Conservation (phyloP, 371 early-diverging fungal genomes). For the Mortierella sp. region DNA sequence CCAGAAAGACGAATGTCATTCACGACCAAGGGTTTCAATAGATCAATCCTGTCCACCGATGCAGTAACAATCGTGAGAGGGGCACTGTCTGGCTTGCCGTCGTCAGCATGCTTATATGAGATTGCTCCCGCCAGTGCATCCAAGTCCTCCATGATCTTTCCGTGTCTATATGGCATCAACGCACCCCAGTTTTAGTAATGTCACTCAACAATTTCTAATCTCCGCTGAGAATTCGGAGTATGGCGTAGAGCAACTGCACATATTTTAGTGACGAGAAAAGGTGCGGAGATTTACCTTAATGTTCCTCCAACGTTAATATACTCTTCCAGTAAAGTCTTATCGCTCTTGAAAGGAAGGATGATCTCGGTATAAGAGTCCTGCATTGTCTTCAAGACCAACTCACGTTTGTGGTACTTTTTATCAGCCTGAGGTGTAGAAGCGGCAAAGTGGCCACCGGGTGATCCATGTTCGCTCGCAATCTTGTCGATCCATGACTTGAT, state of each 20-base stretch:
- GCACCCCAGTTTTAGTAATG: background rate
- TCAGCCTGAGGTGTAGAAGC: slow-evolving; percentile 5
- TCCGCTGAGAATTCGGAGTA: background rate
- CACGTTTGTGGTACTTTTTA: slow-evolving; percentile 41
- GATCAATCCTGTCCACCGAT: slow-evolving; percentile 90
- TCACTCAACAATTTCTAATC: background rate
- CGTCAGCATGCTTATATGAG: slow-evolving; percentile 84
- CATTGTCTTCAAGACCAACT: slow-evolving; percentile 72
- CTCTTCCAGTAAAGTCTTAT: slow-evolving; percentile 80
- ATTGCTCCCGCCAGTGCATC: slow-evolving; percentile 89
- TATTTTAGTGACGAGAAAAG: background rate
- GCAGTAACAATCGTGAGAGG: slow-evolving; percentile 90
- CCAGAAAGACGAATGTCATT: slow-evolving; percentile 83
- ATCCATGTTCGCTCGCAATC: slow-evolving; percentile 38
- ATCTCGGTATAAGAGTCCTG: slow-evolving; percentile 86
- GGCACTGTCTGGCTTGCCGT: slow-evolving; percentile 66
- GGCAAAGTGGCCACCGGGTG: slow-evolving; percentile 33
- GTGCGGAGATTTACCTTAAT: slow-evolving; percentile 40
- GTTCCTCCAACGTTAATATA: slow-evolving; percentile 82
- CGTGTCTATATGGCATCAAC: slow-evolving; percentile 36
- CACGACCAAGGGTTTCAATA: slow-evolving; percentile 75
- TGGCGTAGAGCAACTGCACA: background rate
- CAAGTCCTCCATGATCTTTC: slow-evolving; percentile 79
- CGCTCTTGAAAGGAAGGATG: slow-evolving; percentile 82
- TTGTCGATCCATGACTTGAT: slow-evolving; percentile 63